phyloP scores from a whole-genome alignment of 495 filamentous ascomycete species.

The Mytilinidion resinicola region DNA sequence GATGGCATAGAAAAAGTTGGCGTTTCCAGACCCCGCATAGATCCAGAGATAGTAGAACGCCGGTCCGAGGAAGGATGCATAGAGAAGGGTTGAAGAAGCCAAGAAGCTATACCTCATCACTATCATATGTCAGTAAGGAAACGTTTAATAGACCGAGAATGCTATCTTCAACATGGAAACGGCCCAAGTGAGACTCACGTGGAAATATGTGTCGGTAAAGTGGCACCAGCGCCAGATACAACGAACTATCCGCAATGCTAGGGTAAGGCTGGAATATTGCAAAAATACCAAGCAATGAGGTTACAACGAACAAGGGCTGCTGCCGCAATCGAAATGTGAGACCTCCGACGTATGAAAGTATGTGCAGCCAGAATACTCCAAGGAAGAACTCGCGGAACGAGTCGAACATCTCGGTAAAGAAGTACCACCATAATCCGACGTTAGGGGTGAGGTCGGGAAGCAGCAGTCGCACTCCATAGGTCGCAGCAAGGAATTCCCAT shows the following conservation, averaged over 20 bases:
- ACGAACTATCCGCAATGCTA: conserved; percentile 75
- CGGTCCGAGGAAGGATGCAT: conserved; percentile 81
- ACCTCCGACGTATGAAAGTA: conserved; percentile 79
- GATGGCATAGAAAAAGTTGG: conserved; percentile 99
- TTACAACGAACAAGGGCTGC: conserved; percentile 81
- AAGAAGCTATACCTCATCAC: conserved; percentile 94
- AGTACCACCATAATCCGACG: conserved; percentile 98
- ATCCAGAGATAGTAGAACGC: conserved; percentile 98
- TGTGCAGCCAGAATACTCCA: conserved; percentile 94
- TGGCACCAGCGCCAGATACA: conserved; percentile 76
- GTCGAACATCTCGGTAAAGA: conserved; percentile 99
- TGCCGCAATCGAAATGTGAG: conserved; percentile 63
- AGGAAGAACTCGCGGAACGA: conserved; percentile 96
- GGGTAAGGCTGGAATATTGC: conserved; percentile 95
- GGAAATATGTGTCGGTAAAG: conserved; percentile 94
- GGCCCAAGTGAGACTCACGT: conserved; percentile 44
- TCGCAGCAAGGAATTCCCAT: conserved; percentile 78
- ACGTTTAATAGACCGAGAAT: background rate
- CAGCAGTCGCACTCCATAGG: conserved; percentile 85
- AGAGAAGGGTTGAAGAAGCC: conserved; percentile 70
- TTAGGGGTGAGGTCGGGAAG: conserved; percentile 93
- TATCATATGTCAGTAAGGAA: conserved; percentile 29
- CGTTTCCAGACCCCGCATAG: conserved; percentile 94
- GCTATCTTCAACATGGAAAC: background rate
- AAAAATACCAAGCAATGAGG: conserved; percentile 76